Conservation (phyloP, 352 stramenopile species). For the Pythium periplocum region DNA sequence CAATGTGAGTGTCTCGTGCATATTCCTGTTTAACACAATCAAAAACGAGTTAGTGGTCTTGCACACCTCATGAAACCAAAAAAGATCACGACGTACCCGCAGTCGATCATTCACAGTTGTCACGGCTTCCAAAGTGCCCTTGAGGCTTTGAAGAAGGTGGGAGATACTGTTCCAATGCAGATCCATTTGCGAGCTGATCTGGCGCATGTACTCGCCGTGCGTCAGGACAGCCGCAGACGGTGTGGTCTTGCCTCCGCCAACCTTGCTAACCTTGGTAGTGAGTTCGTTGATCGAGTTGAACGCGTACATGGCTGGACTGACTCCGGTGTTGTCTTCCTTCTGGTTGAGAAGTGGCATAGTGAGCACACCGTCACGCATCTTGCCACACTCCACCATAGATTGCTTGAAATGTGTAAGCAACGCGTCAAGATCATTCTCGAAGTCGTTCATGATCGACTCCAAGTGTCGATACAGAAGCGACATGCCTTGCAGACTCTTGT, state of each 20-base stretch:
- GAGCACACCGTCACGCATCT: conserved; percentile 79
- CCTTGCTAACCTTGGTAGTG: conserved; percentile 61
- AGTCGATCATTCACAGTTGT: conserved; percentile 55
- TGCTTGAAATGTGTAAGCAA: conserved; percentile 69
- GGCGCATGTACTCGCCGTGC: conserved; percentile 86
- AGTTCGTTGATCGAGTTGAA: conserved; percentile 85
- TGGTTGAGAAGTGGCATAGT: conserved; percentile 71
- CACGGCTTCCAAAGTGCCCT: conserved; percentile 64
- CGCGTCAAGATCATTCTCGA: conserved; percentile 66
- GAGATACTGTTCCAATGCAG: conserved; percentile 85
- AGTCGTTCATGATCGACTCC: conserved; percentile 42
- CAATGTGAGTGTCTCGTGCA: conserved; percentile 59
- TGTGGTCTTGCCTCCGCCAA: conserved; percentile 41
- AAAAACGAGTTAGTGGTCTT: background rate
- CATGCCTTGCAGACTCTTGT: conserved; percentile 79
- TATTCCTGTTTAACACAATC: conserved; percentile 39
- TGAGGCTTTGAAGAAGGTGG: conserved; percentile 75
- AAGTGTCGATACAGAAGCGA: conserved; percentile 68
- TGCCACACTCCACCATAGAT: conserved; percentile 65
- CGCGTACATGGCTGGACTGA: conserved; percentile 60
- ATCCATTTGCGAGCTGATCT: conserved; percentile 79
- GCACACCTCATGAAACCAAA: background rate
- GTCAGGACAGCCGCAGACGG: conserved; percentile 71
- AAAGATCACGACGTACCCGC: conserved; percentile 30
- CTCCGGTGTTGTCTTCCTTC: conserved; percentile 61